Evolutionary conservation across 2,329 filamentous ascomycete genomes (phyloP).

Genomic region (Rosellinia necatrix): DNA sequence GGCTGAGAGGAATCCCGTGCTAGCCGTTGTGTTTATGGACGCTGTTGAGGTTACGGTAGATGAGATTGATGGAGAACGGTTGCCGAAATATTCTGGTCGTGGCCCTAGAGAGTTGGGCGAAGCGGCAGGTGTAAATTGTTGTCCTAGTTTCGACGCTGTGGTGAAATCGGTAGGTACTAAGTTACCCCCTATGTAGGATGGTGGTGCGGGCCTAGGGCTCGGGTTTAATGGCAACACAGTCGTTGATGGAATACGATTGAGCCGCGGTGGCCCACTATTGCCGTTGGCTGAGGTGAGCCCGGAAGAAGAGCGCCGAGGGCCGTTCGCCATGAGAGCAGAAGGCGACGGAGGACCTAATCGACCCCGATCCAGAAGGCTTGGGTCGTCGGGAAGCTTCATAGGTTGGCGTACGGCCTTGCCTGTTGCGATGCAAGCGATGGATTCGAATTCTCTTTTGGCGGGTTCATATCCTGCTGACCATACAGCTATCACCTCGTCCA

Average conservation of each 20-base stretch:
- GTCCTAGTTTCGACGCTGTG: conserved; percentile 49
- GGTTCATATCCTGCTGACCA: conserved; percentile 70
- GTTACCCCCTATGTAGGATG: conserved; percentile 39
- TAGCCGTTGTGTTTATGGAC: conserved; percentile 35
- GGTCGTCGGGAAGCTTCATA: conserved; percentile 45
- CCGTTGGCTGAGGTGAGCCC: conserved; percentile 46
- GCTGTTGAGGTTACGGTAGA: conserved; percentile 36
- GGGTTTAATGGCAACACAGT: conserved; percentile 43
- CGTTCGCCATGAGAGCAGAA: conserved; percentile 41
- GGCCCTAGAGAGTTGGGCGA: conserved; percentile 38
- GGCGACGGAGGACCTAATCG: conserved; percentile 34
- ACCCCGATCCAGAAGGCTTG: conserved; percentile 33
- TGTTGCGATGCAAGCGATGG: conserved; percentile 64
- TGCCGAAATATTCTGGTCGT: conserved; percentile 42
- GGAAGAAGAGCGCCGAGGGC: conserved; percentile 47
- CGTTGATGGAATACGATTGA: conserved; percentile 45
- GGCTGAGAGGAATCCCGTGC: conserved; percentile 36
- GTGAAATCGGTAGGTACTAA: conserved; percentile 51
- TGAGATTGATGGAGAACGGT: conserved; percentile 32
- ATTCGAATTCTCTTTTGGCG: conserved; percentile 69
- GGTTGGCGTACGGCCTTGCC: conserved; percentile 67
- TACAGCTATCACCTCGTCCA: conserved; percentile 69
- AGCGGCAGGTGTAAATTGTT: conserved; percentile 34
- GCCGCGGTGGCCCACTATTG: conserved; percentile 36
- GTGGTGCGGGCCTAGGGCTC: conserved; percentile 30